phyloP scores from a whole-genome alignment of 2,329 filamentous ascomycete genomes.

The Achaetomium macrosporum region DNA sequence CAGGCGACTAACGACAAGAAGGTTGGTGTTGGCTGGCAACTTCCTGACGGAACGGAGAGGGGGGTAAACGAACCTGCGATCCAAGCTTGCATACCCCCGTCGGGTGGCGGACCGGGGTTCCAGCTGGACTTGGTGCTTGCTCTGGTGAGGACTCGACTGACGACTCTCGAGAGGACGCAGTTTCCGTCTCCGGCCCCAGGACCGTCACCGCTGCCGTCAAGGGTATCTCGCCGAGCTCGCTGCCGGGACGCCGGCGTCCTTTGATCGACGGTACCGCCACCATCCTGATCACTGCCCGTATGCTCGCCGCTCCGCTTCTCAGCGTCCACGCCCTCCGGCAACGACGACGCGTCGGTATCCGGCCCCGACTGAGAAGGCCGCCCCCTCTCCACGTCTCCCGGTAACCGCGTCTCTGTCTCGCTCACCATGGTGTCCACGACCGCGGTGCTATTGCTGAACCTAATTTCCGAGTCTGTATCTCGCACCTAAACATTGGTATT shows the following conservation, averaged over 20 bases:
- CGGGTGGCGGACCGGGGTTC: slow-evolving; percentile 44
- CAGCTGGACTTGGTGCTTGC: slow-evolving; percentile 36
- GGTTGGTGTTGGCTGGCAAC: slow-evolving; percentile 13
- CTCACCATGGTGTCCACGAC: too few relatives aligned
- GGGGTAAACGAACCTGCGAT: slow-evolving; percentile 32
- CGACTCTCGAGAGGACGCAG: slow-evolving; percentile 22
- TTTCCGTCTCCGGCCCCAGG: slow-evolving; percentile 11
- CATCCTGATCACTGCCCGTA: neutral
- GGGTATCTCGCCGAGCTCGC: neutral
- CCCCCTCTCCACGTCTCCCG: neutral
- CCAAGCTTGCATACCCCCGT: slow-evolving; percentile 46
- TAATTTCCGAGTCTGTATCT: too few relatives aligned
- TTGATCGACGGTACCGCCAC: slow-evolving; percentile 14
- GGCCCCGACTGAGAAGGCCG: neutral
- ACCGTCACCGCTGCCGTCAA: neutral
- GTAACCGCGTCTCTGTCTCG: neutral
- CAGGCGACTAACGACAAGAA: too few relatives aligned
- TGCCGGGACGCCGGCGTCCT: slow-evolving; percentile 8
- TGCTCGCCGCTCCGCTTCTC: slow-evolving; percentile 1
- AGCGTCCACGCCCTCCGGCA: neutral
- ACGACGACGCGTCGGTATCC: neutral
- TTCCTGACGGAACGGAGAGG: neutral
- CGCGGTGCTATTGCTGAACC: too few relatives aligned
- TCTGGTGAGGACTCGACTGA: slow-evolving; percentile 37
- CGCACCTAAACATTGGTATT: too few relatives aligned